phyloP scores from a whole-genome alignment of 345 rosid genomes.

The Lepidium didymum region DNA sequence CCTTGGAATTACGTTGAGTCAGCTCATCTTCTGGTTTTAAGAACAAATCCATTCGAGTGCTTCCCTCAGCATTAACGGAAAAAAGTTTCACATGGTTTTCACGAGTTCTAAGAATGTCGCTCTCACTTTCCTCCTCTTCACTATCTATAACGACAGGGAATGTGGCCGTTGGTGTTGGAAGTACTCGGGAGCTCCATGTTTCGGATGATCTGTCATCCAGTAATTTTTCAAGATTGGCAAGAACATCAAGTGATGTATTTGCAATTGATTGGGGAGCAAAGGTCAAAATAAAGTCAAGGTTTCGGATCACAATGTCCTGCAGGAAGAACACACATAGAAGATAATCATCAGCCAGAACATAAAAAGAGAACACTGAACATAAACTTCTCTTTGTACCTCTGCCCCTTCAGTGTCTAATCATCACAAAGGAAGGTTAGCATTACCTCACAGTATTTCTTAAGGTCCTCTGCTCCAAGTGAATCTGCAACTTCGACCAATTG shows the following conservation, averaged over 20 bases:
- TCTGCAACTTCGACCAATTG: slow-evolving; percentile 94
- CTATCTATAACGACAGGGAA: slow-evolving; percentile 67
- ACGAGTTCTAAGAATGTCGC: slow-evolving; percentile 56
- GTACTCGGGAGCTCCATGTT: slow-evolving; percentile 77
- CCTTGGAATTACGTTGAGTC: slow-evolving; percentile 41
- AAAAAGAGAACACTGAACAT: not conserved
- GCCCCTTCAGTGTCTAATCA: not conserved
- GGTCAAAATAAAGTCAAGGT: slow-evolving; percentile 79
- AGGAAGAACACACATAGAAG: slow-evolving; percentile 18
- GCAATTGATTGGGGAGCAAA: slow-evolving; percentile 63
- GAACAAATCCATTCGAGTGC: slow-evolving; percentile 48
- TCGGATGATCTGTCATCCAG: slow-evolving; percentile 83
- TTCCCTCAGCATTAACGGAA: slow-evolving; percentile 17
- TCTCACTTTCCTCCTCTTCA: slow-evolving; percentile 77
- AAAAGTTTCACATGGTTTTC: slow-evolving; percentile 35
- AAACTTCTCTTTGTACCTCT: not conserved
- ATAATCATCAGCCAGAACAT: not conserved
- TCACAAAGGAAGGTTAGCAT: not conserved
- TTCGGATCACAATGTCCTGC: slow-evolving; percentile 81
- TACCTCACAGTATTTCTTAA: slow-evolving; percentile 93
- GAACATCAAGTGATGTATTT: slow-evolving; percentile 58
- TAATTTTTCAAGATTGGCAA: slow-evolving; percentile 70
- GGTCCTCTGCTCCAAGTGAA: slow-evolving; percentile 79
- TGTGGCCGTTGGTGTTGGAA: slow-evolving; percentile 83
- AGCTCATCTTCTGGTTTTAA: slow-evolving; percentile 51